These are phyloP conservation scores for Camellia oleifera DNA, from an alignment of 179 eudicot genomes.

Conservation along the genomic window DNA sequence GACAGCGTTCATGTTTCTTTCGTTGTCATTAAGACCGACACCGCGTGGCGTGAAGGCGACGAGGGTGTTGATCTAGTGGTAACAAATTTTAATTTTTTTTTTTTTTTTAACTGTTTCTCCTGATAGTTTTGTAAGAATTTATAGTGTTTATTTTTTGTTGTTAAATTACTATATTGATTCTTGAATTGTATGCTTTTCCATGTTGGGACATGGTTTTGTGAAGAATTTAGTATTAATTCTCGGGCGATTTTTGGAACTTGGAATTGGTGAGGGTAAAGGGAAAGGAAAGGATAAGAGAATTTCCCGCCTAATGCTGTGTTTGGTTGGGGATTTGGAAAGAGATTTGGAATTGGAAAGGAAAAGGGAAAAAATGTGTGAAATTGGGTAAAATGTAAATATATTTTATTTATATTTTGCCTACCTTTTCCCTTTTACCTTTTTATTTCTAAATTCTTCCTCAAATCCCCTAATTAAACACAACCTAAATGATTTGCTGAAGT, in stretches of 20 bases:
- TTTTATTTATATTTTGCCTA: no score
- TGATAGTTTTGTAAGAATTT: not conserved
- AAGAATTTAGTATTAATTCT: not conserved
- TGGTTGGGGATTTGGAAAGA: not conserved
- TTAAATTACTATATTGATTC: not conserved
- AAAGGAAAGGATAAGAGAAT: not conserved
- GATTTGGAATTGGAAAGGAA: no score
- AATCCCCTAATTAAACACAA: no score
- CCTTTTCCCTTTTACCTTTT: no score
- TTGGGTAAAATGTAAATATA: no score
- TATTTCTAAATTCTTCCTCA: no score
- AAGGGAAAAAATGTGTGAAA: no score
- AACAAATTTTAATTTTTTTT: constrained; percentile 3
- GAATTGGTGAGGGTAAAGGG: not conserved
- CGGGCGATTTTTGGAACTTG: not conserved
- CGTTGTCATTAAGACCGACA: constrained; percentile 69
- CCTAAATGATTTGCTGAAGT: no score
- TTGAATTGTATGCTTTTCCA: not conserved
- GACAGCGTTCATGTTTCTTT: constrained; percentile 64
- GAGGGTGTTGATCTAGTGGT: constrained; percentile 67
- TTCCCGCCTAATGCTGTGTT: no score
- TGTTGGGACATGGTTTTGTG: no score
- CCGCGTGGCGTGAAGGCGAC: constrained; percentile 50
- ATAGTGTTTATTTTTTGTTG: not conserved
- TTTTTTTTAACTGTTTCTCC: not conserved